Conservation (phyloP, 2,329 filamentous ascomycete genomes). For the Botrytis pseudocinerea region DNA sequence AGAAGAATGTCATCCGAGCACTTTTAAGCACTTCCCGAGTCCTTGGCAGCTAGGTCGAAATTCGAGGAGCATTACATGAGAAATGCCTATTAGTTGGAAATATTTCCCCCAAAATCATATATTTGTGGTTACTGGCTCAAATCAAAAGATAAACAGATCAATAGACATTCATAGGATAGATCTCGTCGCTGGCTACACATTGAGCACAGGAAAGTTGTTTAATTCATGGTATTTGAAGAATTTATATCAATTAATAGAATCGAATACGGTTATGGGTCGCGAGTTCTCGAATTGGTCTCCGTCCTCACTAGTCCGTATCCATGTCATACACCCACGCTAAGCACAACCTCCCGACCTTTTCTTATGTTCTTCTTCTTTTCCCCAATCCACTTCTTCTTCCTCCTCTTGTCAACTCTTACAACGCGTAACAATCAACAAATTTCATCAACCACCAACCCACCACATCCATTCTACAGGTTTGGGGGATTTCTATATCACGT, state of each 20-base stretch:
- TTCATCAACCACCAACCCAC: slow-evolving; percentile 34
- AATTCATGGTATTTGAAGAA: background rate
- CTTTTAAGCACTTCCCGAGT: slow-evolving; percentile 2
- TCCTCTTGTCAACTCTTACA: slow-evolving; percentile 40
- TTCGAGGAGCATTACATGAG: slow-evolving; percentile 22
- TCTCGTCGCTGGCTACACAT: slow-evolving; percentile 52
- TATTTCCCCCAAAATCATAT: slow-evolving; percentile 16
- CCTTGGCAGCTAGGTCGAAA: slow-evolving; percentile 7
- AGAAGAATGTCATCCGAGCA: slow-evolving; percentile 11
- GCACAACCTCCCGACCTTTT: slow-evolving; percentile 20
- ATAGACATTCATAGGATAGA: slow-evolving; percentile 46
- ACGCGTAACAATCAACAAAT: slow-evolving; percentile 31
- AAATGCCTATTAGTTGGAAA: slow-evolving; percentile 13
- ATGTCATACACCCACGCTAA: slow-evolving; percentile 36
- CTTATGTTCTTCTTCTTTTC: slow-evolving; percentile 22
- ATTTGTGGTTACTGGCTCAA: slow-evolving; percentile 29
- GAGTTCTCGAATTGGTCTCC: slow-evolving; percentile 22
- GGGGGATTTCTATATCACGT: slow-evolving; percentile 33
- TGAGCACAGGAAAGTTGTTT: slow-evolving; percentile 62
- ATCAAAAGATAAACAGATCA: slow-evolving; percentile 30
- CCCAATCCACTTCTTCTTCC: slow-evolving; percentile 40
- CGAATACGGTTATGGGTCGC: slow-evolving; percentile 20
- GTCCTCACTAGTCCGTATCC: slow-evolving; percentile 20
- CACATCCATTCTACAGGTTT: slow-evolving; percentile 40
- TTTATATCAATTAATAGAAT: slow-evolving; percentile 1